phyloP scores from a whole-genome alignment of 495 filamentous ascomycete species.

The Xylaria longipes region DNA sequence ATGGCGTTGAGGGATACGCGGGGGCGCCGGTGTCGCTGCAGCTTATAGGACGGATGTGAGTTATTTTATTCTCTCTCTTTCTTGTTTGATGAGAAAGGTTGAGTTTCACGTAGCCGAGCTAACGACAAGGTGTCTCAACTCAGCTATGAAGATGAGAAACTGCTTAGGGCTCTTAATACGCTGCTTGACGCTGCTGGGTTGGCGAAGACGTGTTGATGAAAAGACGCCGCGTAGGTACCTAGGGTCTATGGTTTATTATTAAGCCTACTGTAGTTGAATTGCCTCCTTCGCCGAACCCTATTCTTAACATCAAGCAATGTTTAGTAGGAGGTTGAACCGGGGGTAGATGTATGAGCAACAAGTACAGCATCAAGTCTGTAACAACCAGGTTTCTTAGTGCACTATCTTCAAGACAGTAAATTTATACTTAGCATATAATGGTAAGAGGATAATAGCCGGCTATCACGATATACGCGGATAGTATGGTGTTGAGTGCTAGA shows the following conservation, averaged over 20 bases:
- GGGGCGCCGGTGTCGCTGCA: constrained; percentile 62
- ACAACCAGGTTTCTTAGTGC: not conserved
- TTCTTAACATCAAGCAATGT: not conserved
- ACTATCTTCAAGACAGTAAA: not conserved
- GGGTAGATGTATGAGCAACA: not conserved
- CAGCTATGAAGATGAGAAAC: constrained; percentile 51
- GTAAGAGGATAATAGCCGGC: not conserved
- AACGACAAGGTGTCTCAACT: not conserved
- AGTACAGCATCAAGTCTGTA: not conserved
- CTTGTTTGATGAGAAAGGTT: not conserved
- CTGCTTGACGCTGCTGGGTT: constrained; percentile 43
- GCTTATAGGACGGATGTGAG: constrained; percentile 56
- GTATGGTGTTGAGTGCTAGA: not conserved
- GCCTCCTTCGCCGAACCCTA: not conserved
- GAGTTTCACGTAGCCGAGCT: not conserved
- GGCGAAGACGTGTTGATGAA: constrained; percentile 30
- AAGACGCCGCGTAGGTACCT: not conserved
- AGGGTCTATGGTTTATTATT: not conserved
- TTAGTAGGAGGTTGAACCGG: not conserved
- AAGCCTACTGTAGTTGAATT: not conserved
- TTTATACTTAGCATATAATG: not conserved
- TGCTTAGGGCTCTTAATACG: constrained; percentile 44
- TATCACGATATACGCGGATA: not conserved
- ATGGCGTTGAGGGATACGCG: constrained; percentile 42
- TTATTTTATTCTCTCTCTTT: not conserved